These are phyloP conservation scores for Globisporangium paroecandrum DNA, from an alignment of 352 stramenopile species.

Conservation along the genomic window DNA sequence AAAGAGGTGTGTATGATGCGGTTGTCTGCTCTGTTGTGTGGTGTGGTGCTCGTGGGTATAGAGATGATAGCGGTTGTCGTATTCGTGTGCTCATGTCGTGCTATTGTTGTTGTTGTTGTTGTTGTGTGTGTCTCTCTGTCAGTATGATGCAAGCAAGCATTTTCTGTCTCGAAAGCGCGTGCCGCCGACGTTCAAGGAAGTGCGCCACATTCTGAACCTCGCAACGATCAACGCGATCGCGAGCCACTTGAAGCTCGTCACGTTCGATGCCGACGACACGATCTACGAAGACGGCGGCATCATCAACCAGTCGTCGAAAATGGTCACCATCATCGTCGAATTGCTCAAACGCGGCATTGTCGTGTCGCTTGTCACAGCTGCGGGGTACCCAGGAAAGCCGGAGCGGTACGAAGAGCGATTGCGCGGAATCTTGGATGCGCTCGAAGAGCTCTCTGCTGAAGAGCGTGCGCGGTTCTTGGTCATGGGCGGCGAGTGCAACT, in stretches of 20 bases:
- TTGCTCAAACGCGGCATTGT: slow-evolving; percentile 66
- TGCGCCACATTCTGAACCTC: slow-evolving; percentile 84
- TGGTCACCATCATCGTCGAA: slow-evolving; percentile 71
- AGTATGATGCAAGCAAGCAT: slow-evolving; percentile 73
- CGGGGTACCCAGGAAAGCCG: slow-evolving; percentile 70
- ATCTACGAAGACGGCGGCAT: slow-evolving; percentile 84
- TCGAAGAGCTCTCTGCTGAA: slow-evolving; percentile 44
- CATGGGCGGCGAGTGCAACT: slow-evolving; percentile 97
- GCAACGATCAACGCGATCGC: slow-evolving; percentile 73
- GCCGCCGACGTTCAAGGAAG: slow-evolving; percentile 80
- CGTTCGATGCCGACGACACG: slow-evolving; percentile 84
- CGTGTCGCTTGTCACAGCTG: slow-evolving; percentile 81
- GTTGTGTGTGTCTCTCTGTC: neutral
- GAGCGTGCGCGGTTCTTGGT: slow-evolving; percentile 81
- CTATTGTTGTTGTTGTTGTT: neutral
- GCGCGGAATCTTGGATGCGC: slow-evolving; percentile 68
- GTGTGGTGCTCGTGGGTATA: neutral
- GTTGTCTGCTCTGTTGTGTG: no score
- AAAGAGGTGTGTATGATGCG: slow-evolving; percentile 21
- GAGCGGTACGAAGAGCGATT: slow-evolving; percentile 71
- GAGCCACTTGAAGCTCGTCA: slow-evolving; percentile 74
- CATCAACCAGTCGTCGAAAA: slow-evolving; percentile 60
- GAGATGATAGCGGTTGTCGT: neutral
- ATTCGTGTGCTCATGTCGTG: neutral
- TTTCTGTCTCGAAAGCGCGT: slow-evolving; percentile 78